Conservation (phyloP, 495 filamentous ascomycete genomes). For the Penicillium psychrofluorescens region DNA sequence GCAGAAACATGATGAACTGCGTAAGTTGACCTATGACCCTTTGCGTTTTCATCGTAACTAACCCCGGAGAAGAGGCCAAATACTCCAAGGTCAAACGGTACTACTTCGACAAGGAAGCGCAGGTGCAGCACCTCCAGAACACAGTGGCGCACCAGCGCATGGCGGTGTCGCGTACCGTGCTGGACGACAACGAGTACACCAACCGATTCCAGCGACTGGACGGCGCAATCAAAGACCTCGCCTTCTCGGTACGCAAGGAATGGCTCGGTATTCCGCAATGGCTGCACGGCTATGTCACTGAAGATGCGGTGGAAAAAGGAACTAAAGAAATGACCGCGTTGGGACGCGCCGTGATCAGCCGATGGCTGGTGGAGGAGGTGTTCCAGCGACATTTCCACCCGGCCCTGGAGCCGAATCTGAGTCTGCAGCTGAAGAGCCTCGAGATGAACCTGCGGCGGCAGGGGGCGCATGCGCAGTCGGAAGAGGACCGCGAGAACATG, state of each 20-base stretch:
- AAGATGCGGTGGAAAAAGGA: constrained; percentile 71
- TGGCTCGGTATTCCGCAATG: constrained; percentile 77
- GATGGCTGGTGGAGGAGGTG: constrained; percentile 87
- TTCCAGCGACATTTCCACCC: constrained; percentile 92
- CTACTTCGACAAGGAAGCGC: constrained; percentile 91
- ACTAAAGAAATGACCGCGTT: constrained; percentile 97
- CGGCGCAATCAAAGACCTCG: constrained; percentile 87
- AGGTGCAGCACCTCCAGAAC: constrained; percentile 94
- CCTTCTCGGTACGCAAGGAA: constrained; percentile 90
- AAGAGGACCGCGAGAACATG: constrained; percentile 85
- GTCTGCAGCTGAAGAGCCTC: constrained; percentile 71
- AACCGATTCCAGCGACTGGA: constrained; percentile 88
- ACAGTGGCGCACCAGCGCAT: constrained; percentile 92
- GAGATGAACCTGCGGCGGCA: constrained; percentile 79
- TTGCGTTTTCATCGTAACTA: not conserved
- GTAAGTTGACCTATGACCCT: constrained; percentile 39
- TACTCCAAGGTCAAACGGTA: constrained; percentile 97
- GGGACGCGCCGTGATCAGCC: constrained; percentile 81
- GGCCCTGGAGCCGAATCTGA: constrained; percentile 66
- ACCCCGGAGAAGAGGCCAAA: constrained; percentile 62
- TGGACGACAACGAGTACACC: constrained; percentile 92
- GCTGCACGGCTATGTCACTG: constrained; percentile 70
- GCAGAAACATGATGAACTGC: constrained; percentile 54
- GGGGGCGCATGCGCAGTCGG: constrained; percentile 59
- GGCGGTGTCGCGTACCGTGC: constrained; percentile 86